A percentile compares a stretch with the other conserved stretches of the same genome.
phyloP scores from a whole-genome alignment of 2,329 filamentous ascomycete species.

The Didymella pomorum region DNA sequence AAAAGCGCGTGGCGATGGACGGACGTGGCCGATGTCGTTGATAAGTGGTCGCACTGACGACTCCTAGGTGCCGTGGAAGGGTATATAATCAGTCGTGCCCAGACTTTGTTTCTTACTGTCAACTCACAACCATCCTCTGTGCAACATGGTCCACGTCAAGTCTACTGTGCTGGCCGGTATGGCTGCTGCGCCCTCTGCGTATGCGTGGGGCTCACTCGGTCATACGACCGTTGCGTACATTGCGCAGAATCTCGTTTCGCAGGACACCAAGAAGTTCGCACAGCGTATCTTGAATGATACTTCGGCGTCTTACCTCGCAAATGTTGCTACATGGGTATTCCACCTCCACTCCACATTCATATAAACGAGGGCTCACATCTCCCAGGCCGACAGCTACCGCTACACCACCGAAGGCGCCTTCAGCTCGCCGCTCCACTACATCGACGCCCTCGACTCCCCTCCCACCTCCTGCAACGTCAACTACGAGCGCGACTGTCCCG shows the following conservation, averaged over 20 bases:
- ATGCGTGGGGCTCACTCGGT: slow-evolving; percentile 62
- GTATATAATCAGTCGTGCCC: slow-evolving; percentile 20
- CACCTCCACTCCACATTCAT: no score
- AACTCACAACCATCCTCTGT: not conserved
- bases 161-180: slow-evolving; percentile 36
- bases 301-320: slow-evolving; percentile 58
- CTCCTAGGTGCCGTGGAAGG: not conserved
- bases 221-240: slow-evolving; percentile 65
- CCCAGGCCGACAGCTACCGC: slow-evolving; percentile 59
- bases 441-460: slow-evolving; percentile 60
- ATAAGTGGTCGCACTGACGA: slow-evolving; percentile 21
- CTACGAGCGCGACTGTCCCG: slow-evolving; percentile 61
- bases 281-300: slow-evolving; percentile 54
- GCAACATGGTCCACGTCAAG: slow-evolving; percentile 37
- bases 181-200: slow-evolving; percentile 32
- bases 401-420: slow-evolving; percentile 58
- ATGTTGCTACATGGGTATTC: slow-evolving; percentile 59
- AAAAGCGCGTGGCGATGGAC: slow-evolving; percentile 33
- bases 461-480: slow-evolving; percentile 59
- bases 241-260: slow-evolving; percentile 58
- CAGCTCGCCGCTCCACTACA: slow-evolving; percentile 59
- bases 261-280: slow-evolving; percentile 56
- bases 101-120: slow-evolving; percentile 2
- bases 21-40: slow-evolving; percentile 41
- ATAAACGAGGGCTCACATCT: not conserved